Base-by-base conservation (phyloP, 129 eudicot species). In the Apium graveolens region DNA sequence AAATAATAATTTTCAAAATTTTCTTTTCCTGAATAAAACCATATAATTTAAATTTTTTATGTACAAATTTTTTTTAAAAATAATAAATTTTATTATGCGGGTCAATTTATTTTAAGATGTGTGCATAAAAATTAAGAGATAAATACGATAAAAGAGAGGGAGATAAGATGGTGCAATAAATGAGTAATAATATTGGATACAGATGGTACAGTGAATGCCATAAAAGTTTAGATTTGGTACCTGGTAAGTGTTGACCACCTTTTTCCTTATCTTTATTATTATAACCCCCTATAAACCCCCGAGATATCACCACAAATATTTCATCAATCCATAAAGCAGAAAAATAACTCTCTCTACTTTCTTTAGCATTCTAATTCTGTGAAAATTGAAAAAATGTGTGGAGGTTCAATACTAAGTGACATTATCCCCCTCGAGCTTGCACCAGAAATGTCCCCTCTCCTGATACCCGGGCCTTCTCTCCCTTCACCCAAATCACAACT, bases 401-500 rank as follows among this genome's bases (percentile, higher is more conserved):
- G 96, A 55, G 98, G 98, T 81, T 89, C 97, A 37, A 88, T 93
- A 10, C 85, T 93, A 66, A 86, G 83, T 78, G 89, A 80, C 26
- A 78, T 89, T 87, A 88, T 87, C 69, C 96, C 93, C 80, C 81
- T 24, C 72, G 82, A 34, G 79, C 78, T 42, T 72, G 75, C 65
- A 85, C 82, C 83, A 55, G 83, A 27, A 29, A 65, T n/a, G 34
- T 83, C 82, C 83, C 88, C 72, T 46, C 90, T 84, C 26, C 82
- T 46, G 88, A 86, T 70, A 66, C 86, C 79, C 86, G 88, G 90
- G 78, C 89, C 48, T 49, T 75, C 76, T n/a, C 89, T 63, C 75
- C 76, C 68, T 77, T 82, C 77, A 49, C 74, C 35, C 9, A 24
- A 78, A 68, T 35, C 80, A 82, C 78, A 31, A 46, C 55, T 34